Evolutionary conservation across 345 rosid genomes (phyloP).

Genomic region (Syzygium jambos): DNA sequence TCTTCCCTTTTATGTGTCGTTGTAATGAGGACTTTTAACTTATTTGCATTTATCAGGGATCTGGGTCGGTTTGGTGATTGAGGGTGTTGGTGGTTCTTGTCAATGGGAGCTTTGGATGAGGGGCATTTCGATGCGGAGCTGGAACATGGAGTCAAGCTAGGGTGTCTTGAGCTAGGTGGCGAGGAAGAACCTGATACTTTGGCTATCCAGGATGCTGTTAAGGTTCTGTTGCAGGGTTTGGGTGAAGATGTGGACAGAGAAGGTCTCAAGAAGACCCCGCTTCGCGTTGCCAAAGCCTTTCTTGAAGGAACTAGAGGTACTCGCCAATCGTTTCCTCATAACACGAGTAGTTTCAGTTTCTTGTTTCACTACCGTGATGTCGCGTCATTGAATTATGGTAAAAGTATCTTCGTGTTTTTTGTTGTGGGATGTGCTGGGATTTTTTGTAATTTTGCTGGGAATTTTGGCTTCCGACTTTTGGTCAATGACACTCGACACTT

Average conservation of each 20-base stretch:
- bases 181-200: constrained; percentile 44
- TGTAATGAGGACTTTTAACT: background rate
- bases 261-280: constrained; percentile 85
- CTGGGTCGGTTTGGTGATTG: background rate
- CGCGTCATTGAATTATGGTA: background rate
- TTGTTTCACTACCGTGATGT: background rate
- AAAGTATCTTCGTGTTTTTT: background rate
- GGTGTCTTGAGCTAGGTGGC: background rate
- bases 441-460: background rate
- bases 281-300: constrained; percentile 93
- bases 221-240: constrained; percentile 69
- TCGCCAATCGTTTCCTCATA: background rate
- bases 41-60: background rate
- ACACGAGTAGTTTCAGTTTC: background rate
- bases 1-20: background rate
- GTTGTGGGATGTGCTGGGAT: background rate
- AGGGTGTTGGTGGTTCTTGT: background rate
- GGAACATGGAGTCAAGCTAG: constrained; percentile 41
- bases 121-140: constrained; percentile 52
- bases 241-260: constrained; percentile 76
- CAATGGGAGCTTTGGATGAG: constrained; percentile 76
- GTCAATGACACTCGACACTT: background rate
- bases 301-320: constrained; percentile 80
- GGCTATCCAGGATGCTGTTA: constrained; percentile 80
- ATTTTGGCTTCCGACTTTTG: background rate